Conservation (phyloP, 257 asterid genomes). For the Ilex aquifolium region DNA sequence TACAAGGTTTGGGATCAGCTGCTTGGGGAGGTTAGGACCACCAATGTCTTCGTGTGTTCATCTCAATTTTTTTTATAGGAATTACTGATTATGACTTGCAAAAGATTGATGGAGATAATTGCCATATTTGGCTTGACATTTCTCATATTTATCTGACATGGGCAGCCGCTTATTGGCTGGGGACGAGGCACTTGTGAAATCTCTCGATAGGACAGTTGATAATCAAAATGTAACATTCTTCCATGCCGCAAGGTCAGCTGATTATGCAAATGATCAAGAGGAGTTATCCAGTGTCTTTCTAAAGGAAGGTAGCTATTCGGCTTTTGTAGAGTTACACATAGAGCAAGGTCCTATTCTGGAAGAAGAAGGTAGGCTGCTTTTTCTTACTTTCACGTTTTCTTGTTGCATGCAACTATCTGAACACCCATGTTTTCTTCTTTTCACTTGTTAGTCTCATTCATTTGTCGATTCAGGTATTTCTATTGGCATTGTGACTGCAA, state of each 20-base stretch:
- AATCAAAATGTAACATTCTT: constrained; percentile 52
- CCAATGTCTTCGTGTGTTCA: neutral
- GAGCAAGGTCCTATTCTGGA: constrained; percentile 98
- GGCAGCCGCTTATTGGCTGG: constrained; percentile 92
- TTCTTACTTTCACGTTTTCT: neutral
- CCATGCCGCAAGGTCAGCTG: constrained; percentile 77
- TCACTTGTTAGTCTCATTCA: constrained; percentile 1
- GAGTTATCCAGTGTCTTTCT: constrained; percentile 60
- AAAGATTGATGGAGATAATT: neutral
- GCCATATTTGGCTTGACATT: neutral
- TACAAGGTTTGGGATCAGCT: constrained; percentile 91
- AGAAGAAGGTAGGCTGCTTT: constrained; percentile 61
- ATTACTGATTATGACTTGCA: neutral
- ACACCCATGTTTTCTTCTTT: neutral
- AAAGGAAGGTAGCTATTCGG: constrained; percentile 65
- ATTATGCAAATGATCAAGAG: constrained; percentile 35
- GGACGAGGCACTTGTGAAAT: constrained; percentile 54
- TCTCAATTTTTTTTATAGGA: neutral
- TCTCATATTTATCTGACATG: constrained; percentile 26
- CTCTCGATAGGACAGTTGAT: constrained; percentile 59
- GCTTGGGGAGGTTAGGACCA: constrained; percentile 79
- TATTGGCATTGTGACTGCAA: constrained; percentile 88
- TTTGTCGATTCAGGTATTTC: constrained; percentile 35
- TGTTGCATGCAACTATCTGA: neutral
- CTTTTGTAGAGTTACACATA: constrained; percentile 82